Conservation (phyloP, 2,329 filamentous ascomycete species). For the Myriosclerotinia duriaeana region DNA sequence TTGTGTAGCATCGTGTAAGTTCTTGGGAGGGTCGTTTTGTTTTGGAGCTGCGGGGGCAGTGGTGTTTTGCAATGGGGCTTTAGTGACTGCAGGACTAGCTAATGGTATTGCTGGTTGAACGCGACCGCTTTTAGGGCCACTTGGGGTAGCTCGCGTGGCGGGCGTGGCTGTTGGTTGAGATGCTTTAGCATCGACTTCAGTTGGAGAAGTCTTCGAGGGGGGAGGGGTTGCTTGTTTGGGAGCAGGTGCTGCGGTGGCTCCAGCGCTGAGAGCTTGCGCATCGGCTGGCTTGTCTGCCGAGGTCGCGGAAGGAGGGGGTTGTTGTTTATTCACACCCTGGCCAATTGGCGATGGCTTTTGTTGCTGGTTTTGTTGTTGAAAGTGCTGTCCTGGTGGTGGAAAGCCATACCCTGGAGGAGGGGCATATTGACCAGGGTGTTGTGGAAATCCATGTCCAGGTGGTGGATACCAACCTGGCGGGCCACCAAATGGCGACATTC, state of each 20-base stretch:
- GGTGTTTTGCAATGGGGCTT: conserved; percentile 44
- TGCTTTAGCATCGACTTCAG: conserved; percentile 47
- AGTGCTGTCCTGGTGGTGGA: conserved; percentile 60
- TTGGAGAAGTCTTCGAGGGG: conserved; percentile 65
- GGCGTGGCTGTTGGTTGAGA: conserved; percentile 26
- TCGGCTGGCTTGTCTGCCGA: conserved; percentile 41
- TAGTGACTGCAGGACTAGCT: conserved; percentile 42
- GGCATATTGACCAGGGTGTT: conserved; percentile 54
- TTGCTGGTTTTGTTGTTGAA: conserved; percentile 45
- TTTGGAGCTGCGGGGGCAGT: conserved; percentile 20
- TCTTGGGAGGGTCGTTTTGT: conserved; percentile 42
- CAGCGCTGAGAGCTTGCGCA: conserved; percentile 49
- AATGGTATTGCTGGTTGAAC: conserved; percentile 67
- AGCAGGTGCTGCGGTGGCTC: conserved; percentile 41
- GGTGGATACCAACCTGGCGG: conserved; percentile 72
- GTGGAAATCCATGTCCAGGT: conserved; percentile 72
- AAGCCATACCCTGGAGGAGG: conserved; percentile 44
- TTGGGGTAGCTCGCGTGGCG: conserved; percentile 35
- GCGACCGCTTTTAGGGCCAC: conserved; percentile 49
- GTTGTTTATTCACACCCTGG: conserved; percentile 51
- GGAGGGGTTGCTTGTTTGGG: conserved; percentile 52
- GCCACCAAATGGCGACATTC: conserved; percentile 73
- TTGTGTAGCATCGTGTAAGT: conserved; percentile 67
- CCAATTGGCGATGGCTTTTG: conserved; percentile 53
- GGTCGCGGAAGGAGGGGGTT: conserved; percentile 47